These are phyloP conservation scores for Wolfiporia cocos DNA, from an alignment of 1,284 basidiomycete genomes.

Conservation along the genomic window DNA sequence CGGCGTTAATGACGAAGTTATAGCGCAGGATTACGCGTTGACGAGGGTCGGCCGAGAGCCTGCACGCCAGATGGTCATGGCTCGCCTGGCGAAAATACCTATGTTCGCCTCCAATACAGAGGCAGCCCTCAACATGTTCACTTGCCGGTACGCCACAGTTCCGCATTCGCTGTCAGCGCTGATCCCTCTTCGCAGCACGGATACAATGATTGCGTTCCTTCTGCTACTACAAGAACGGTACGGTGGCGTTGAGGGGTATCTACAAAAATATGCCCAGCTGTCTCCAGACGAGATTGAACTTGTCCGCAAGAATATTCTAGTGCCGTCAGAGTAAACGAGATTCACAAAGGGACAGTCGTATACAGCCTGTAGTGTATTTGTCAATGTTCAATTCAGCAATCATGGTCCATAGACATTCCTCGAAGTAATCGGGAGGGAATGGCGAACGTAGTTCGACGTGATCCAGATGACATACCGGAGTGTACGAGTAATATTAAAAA, in stretches of 20 bases:
- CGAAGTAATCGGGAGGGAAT: too few relatives aligned
- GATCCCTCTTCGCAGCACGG: constrained; percentile 49
- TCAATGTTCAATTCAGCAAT: too few relatives aligned
- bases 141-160: constrained; percentile 49
- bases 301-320: constrained; percentile 56
- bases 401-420: too few relatives aligned
- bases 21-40: constrained; percentile 70
- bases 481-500: too few relatives aligned
- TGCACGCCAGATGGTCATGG: constrained; percentile 59
- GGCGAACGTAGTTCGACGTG: too few relatives aligned
- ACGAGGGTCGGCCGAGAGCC: constrained; percentile 74
- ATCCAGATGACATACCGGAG: too few relatives aligned
- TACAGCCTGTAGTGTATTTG: too few relatives aligned
- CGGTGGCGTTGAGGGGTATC: constrained; percentile 59
- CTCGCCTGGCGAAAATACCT: constrained; percentile 59
- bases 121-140: constrained; percentile 73
- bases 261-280: constrained; percentile 46
- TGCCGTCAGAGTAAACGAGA: constrained; percentile 19
- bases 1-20: constrained; percentile 54
- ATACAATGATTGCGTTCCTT: constrained; percentile 69
- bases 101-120: constrained; percentile 64
- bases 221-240: constrained; percentile 53
- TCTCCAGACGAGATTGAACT: constrained; percentile 51
- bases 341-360: too few relatives aligned
- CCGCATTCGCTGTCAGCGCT: too few relatives aligned